Conservation (phyloP, 441 rosid genomes). For the Omphalea diandra region DNA sequence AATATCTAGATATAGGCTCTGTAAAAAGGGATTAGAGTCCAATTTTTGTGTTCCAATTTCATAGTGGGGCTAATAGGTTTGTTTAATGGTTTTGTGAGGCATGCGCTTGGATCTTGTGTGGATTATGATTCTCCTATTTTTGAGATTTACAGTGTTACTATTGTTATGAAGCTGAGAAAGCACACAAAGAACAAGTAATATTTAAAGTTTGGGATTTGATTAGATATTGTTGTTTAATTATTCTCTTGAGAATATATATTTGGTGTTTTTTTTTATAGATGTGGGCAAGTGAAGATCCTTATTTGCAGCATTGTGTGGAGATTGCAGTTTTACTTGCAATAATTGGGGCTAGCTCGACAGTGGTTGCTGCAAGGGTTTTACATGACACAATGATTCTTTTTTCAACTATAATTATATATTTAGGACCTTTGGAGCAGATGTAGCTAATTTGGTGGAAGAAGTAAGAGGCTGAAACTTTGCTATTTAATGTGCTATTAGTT, state of each 20-base stretch:
- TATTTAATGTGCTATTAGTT: too few relatives aligned
- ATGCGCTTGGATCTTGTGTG: conserved; percentile 71
- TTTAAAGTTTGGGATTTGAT: not conserved
- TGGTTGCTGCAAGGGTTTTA: too few relatives aligned
- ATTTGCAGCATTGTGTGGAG: too few relatives aligned
- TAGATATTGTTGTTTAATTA: conserved; percentile 11
- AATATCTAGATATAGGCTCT: conserved; percentile 41
- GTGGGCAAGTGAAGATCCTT: conserved; percentile 94
- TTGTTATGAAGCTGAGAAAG: conserved; percentile 75
- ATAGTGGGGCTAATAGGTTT: conserved; percentile 47
- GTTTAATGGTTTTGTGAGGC: conserved; percentile 64
- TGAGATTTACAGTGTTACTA: conserved; percentile 23
- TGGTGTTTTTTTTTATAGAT: conserved; percentile 41
- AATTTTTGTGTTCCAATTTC: conserved; percentile 66
- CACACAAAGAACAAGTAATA: conserved; percentile 92
- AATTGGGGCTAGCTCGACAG: too few relatives aligned
- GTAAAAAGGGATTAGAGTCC: conserved; percentile 72
- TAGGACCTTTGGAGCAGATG: too few relatives aligned
- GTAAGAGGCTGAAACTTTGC: too few relatives aligned
- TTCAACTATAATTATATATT: too few relatives aligned
- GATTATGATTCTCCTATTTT: conserved; percentile 52
- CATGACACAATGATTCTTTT: too few relatives aligned
- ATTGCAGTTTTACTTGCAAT: too few relatives aligned
- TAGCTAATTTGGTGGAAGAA: too few relatives aligned
- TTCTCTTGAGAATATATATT: conserved; percentile 20